These are phyloP conservation scores for Basidiobolus heterosporus DNA, from an alignment of 371 early-diverging fungal species.

Conservation along the genomic window DNA sequence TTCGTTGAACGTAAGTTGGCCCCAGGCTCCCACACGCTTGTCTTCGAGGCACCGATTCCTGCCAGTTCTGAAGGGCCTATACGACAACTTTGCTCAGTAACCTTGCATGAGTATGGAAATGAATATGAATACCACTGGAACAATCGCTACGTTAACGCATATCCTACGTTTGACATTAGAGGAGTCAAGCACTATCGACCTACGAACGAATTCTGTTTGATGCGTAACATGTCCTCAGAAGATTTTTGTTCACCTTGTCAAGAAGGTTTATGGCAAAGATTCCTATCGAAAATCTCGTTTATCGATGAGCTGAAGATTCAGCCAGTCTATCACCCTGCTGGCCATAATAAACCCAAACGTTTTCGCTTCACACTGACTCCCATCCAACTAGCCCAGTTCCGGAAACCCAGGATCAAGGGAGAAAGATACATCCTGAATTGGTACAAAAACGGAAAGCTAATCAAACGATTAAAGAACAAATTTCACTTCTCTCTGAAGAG, in stretches of 20 bases:
- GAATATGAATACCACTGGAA: constrained; percentile 21
- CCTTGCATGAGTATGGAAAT: constrained; percentile 26
- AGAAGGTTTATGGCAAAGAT: constrained; percentile 35
- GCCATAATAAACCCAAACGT: too few relatives aligned
- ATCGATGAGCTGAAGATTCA: constrained; percentile 23
- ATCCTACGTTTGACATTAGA: constrained; percentile 20
- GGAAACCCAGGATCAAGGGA: constrained; percentile 10
- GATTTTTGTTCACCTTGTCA: constrained; percentile 32
- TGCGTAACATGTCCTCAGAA: constrained; percentile 34
- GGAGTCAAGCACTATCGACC: constrained; percentile 23
- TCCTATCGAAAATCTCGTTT: constrained; percentile 21
- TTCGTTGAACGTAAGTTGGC: constrained; percentile 15
- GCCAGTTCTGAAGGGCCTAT: constrained; percentile 14
- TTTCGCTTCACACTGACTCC: background rate
- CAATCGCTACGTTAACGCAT: constrained; percentile 21
- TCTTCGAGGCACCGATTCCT: background rate
- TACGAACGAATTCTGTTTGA: constrained; percentile 34
- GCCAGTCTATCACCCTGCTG: background rate
- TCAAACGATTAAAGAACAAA: background rate
- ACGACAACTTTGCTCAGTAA: constrained; percentile 30
- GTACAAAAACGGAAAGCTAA: constrained; percentile 10
- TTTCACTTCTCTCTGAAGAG: background rate
- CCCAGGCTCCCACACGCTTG: background rate
- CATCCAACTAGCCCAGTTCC: constrained; percentile 20
- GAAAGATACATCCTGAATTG: constrained; percentile 14